Evolutionary conservation across 495 filamentous ascomycete species (phyloP).

Genomic region (Thozetella sp.): DNA sequence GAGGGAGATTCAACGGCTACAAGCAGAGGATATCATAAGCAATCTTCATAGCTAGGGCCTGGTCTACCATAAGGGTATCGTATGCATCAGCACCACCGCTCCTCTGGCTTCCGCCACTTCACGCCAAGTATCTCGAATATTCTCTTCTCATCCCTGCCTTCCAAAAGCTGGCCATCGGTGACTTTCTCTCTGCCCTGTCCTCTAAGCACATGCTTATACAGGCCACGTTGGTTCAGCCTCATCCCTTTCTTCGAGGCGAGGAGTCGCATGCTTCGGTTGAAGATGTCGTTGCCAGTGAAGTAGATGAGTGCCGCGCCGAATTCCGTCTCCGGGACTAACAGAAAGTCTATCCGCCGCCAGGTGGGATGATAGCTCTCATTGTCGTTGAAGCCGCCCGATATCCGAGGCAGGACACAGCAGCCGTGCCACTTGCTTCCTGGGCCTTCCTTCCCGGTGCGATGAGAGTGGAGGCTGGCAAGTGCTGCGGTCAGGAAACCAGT

Average conservation of each 20-base stretch:
- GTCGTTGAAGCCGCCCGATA: conserved; percentile 9
- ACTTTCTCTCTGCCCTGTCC: conserved; percentile 59
- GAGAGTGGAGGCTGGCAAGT: conserved; percentile 37
- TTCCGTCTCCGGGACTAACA: conserved; percentile 81
- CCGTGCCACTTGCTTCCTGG: conserved; percentile 83
- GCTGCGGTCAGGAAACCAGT: conserved; percentile 59
- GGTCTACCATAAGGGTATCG: background rate
- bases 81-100: conserved; percentile 68
- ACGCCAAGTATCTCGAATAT: conserved; percentile 90
- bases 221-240: conserved; percentile 81
- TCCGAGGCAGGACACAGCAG: conserved; percentile 66
- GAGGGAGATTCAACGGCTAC: too few species aligned
- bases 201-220: conserved; percentile 77
- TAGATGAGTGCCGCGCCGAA: conserved; percentile 91
- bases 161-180: conserved; percentile 74
- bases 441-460: conserved; percentile 23
- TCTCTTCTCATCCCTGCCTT: conserved; percentile 74
- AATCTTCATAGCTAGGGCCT: background rate
- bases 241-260: conserved; percentile 84
- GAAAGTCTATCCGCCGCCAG: conserved; percentile 86
- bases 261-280: conserved; percentile 86
- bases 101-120: conserved; percentile 81
- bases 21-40: background rate
- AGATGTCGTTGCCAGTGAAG: conserved; percentile 96
- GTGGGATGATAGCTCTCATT: conserved; percentile 26